Conservation (phyloP, 768 basidiomycete species). For the Chlorophyllum brunneum region DNA sequence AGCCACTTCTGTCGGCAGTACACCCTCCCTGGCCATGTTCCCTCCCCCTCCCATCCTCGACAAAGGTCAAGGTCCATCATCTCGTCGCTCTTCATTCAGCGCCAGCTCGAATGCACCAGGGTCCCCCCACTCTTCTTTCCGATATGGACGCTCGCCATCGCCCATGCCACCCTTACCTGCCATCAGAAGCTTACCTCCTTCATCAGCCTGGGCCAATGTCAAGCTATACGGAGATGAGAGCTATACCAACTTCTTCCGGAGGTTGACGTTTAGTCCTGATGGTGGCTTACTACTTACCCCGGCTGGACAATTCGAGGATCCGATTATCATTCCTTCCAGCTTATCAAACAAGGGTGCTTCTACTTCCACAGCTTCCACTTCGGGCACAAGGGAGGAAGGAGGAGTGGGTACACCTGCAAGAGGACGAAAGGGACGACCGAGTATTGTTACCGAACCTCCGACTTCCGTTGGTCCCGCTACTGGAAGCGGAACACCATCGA, state of each 20-base stretch:
- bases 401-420: slow-evolving; percentile 46
- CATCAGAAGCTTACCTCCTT: slow-evolving; percentile 68
- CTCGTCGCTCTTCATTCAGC: slow-evolving; percentile 71
- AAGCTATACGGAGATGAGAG: slow-evolving; percentile 94
- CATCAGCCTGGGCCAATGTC: slow-evolving; percentile 57
- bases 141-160: slow-evolving; percentile 81
- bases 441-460: neutral
- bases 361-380: no score
- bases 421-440: slow-evolving; percentile 46
- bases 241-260: slow-evolving; percentile 92
- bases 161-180: slow-evolving; percentile 93
- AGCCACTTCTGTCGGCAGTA: slow-evolving; percentile 64
- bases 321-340: slow-evolving; percentile 46
- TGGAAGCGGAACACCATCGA: slow-evolving; percentile 41
- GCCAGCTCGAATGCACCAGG: slow-evolving; percentile 70
- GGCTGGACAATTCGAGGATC: slow-evolving; percentile 96
- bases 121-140: slow-evolving; percentile 58
- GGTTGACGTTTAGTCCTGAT: slow-evolving; percentile 92
- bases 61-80: slow-evolving; percentile 38
- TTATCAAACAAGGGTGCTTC: slow-evolving; percentile 14
- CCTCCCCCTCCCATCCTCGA: slow-evolving; percentile 54
- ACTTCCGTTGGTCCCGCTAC: slow-evolving; percentile 27
- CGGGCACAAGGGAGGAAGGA: slow-evolving; percentile 21
- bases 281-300: slow-evolving; percentile 92
- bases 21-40: slow-evolving; percentile 59